Conservation (phyloP, 2,329 filamentous ascomycete species). For the Trichoderma simmonsii region DNA sequence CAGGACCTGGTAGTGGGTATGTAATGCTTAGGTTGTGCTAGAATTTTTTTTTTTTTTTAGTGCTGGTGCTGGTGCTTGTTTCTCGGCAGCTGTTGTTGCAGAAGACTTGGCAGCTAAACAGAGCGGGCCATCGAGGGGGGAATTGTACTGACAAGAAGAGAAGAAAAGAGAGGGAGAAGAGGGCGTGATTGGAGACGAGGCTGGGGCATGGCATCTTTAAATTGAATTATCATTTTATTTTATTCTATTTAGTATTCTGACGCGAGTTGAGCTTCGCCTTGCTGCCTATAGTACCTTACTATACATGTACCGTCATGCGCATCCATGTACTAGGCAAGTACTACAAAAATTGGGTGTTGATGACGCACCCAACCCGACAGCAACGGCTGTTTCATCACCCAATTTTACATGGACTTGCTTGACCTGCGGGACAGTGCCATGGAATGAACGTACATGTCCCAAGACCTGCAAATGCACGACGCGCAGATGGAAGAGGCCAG, state of each 20-base stretch:
- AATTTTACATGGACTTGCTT: background rate
- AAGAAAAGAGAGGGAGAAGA: background rate
- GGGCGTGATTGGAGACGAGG: background rate
- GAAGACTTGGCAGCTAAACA: background rate
- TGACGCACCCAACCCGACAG: background rate
- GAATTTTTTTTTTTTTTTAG: background rate
- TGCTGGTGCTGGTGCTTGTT: background rate
- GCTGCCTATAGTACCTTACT: background rate
- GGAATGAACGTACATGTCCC: background rate
- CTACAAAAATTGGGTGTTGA: background rate
- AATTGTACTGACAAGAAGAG: background rate
- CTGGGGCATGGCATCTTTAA: background rate
- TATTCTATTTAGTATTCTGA: background rate
- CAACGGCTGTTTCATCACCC: background rate
- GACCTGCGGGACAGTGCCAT: background rate
- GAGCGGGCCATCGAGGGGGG: background rate
- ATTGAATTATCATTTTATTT: background rate
- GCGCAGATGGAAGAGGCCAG: background rate
- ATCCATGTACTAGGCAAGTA: background rate
- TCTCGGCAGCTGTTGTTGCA: conserved; percentile 1
- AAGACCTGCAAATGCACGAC: background rate
- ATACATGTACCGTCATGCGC: background rate
- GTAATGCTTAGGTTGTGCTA: background rate
- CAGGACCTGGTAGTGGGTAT: background rate
- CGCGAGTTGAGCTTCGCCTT: background rate